Base-by-base conservation (phyloP, 2,329 filamentous ascomycete species). In the Calonectria pseudoreteaudii region DNA sequence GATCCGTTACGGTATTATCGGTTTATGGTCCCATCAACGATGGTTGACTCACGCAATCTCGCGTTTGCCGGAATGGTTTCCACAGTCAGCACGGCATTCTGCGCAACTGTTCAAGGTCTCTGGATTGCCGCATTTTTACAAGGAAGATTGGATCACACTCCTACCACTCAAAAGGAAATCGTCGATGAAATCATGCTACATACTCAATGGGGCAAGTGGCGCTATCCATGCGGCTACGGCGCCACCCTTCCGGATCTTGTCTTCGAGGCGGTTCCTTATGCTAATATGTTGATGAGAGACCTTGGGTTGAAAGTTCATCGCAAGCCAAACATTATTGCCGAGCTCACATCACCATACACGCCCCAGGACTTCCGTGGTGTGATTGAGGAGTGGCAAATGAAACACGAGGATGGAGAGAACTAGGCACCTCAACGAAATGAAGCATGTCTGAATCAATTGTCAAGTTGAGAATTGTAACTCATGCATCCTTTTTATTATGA, bases 221-320 rank as follows among this genome's bases (percentile, higher is more conserved):
- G 94, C n/a, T 93, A 93, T 76, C 91, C 92, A 1, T 88, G 86
- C 2, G 93, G 93, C 0, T 92, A 91, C 77, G 93, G 93, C 0
- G 86, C 85, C 23, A 87, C 86, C 79, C 86, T 89, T 66, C 92
- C 92, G 0, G 94, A 94, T 81, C 92, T 95, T 76, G 92, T 94
- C 14, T 95, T 96, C 78, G 94, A 96, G 92, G 95, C 82, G 77
- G 73, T 93, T 41, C 91, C 91, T 4, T 93, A 92, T 80, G 74
- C 79, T 9, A 80, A 84, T 26, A 74, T 92, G 80, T 82, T 96
- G 79, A 81, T 94, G 71, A 84, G 85, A 10, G 94, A 96, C 82
- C 79, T 95, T 62, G 93, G 91, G 0, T 82, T 95, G 66, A 84
- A 87, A 38, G 75, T 74, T 5, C 71, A 78, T 23, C 71, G 79